Conservation (phyloP, 495 filamentous ascomycete species). For the Xylaria palmicola region DNA sequence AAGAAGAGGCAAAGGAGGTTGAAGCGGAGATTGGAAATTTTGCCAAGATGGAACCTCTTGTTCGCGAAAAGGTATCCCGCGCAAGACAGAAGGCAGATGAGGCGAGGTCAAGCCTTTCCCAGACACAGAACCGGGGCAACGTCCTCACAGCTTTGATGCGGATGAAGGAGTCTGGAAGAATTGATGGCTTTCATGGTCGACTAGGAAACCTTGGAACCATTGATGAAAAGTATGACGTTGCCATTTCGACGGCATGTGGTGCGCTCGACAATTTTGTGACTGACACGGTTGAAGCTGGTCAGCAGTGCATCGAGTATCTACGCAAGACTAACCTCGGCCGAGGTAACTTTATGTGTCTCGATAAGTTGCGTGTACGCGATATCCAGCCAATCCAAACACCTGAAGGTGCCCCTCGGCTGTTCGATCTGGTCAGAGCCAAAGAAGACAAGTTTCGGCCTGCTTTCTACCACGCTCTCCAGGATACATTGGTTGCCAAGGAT, state of each 20-base stretch:
- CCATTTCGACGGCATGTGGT: constrained; percentile 93
- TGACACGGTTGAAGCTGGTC: constrained; percentile 89
- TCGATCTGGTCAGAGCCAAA: constrained; percentile 89
- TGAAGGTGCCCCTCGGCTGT: constrained; percentile 86
- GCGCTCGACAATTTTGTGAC: constrained; percentile 92
- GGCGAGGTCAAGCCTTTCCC: constrained; percentile 82
- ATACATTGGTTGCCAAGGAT: constrained; percentile 91
- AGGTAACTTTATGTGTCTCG: constrained; percentile 93
- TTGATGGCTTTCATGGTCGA: constrained; percentile 93
- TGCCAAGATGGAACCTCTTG: constrained; percentile 70
- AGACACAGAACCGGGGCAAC: constrained; percentile 87
- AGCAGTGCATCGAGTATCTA: constrained; percentile 96
- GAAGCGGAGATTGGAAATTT: constrained; percentile 71
- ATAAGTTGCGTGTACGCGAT: constrained; percentile 76
- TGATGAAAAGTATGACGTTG: constrained; percentile 90
- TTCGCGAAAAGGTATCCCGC: constrained; percentile 77
- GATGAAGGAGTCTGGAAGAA: constrained; percentile 91
- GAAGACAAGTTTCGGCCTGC: constrained; percentile 84
- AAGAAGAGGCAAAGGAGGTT: constrained; percentile 70
- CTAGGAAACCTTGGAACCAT: constrained; percentile 96
- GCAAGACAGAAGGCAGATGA: constrained; percentile 93
- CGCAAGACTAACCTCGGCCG: constrained; percentile 97
- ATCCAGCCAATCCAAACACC: constrained; percentile 79
- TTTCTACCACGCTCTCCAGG: constrained; percentile 89
- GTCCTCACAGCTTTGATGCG: constrained; percentile 90